These are phyloP conservation scores for Exophiala alcalophila DNA, from an alignment of 2,329 filamentous ascomycete species.

Conservation along the genomic window DNA sequence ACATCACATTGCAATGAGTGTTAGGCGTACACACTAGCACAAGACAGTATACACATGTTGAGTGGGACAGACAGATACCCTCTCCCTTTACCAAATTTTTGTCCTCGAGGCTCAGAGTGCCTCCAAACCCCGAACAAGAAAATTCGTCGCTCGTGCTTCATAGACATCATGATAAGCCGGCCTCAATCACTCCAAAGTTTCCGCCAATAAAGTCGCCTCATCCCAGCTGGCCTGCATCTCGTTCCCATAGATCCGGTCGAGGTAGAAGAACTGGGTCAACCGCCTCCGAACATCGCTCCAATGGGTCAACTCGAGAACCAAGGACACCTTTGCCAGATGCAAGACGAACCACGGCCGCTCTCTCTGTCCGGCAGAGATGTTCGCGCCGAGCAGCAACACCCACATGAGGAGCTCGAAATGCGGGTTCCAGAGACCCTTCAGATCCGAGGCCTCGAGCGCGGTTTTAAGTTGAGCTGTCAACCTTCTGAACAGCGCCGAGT, in stretches of 20 bases:
- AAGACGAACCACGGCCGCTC: conserved; percentile 18
- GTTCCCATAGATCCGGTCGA: conserved; percentile 17
- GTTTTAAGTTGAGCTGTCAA: conserved; percentile 18
- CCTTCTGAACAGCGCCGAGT: conserved; percentile 15
- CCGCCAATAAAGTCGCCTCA: conserved; percentile 15
- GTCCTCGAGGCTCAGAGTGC: too few species aligned
- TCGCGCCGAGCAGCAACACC: conserved; percentile 18
- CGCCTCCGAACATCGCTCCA: conserved; percentile 12
- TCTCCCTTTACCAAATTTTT: too few species aligned
- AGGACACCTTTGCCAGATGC: conserved; percentile 14
- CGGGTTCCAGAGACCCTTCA: conserved; percentile 15
- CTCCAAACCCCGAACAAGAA: too few species aligned
- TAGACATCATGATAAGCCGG: neutral
- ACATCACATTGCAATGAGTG: too few species aligned
- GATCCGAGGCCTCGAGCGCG: conserved; percentile 10
- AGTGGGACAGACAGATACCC: too few species aligned
- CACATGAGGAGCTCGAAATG: conserved; percentile 13
- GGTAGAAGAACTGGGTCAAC: conserved; percentile 16
- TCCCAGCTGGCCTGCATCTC: conserved; percentile 19
- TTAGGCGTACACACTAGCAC: too few species aligned
- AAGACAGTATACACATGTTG: too few species aligned
- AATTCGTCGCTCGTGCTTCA: too few species aligned
- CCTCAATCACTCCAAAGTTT: conserved; percentile 12
- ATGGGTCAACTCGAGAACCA: conserved; percentile 6
- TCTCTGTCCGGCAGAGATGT: conserved; percentile 14